Evolutionary conservation across 1,284 basidiomycete species (phyloP).

Genomic region (Papiliotrema fonsecae): DNA sequence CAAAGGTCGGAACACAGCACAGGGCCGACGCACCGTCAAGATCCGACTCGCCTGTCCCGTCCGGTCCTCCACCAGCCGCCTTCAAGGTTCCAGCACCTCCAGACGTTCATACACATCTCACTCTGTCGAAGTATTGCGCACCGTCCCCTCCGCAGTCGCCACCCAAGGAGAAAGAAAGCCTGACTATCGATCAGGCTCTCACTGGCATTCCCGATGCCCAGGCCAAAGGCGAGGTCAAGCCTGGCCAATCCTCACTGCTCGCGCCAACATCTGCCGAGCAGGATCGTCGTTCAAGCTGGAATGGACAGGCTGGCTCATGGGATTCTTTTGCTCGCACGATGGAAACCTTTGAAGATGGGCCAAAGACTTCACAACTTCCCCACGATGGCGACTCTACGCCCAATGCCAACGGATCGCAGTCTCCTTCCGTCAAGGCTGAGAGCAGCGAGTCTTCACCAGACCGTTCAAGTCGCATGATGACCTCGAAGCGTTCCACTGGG

Average conservation of each 20-base stretch:
- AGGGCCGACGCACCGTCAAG: constrained; percentile 9
- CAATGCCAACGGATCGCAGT: constrained; percentile 26
- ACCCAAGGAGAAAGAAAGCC: constrained; percentile 17
- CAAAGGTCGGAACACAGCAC: constrained; percentile 14
- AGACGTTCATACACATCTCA: constrained; percentile 40
- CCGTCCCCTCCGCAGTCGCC: constrained; percentile 46
- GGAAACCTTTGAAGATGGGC: constrained; percentile 6
- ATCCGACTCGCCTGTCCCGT: constrained; percentile 24
- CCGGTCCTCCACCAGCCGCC: constrained; percentile 26
- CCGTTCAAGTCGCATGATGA: constrained; percentile 10
- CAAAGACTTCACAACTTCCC: not conserved
- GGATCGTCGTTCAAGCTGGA: constrained; percentile 40
- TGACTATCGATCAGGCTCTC: not conserved
- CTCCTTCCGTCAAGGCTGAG: constrained; percentile 16
- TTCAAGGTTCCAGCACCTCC: constrained; percentile 40
- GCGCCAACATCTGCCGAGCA: constrained; percentile 14
- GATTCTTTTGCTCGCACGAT: constrained; percentile 24
- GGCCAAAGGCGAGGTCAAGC: constrained; percentile 25
- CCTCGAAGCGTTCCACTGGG: constrained; percentile 29
- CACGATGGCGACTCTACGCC: constrained; percentile 31
- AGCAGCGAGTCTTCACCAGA: constrained; percentile 17
- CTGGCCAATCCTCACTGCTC: constrained; percentile 36
- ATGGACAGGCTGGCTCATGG: constrained; percentile 25
- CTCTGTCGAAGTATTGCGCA: constrained; percentile 42
- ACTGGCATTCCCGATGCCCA: not conserved